Evolutionary conservation across 1,139 yeast species (phyloP).

Genomic region (Suhomyces kunorum): DNA sequence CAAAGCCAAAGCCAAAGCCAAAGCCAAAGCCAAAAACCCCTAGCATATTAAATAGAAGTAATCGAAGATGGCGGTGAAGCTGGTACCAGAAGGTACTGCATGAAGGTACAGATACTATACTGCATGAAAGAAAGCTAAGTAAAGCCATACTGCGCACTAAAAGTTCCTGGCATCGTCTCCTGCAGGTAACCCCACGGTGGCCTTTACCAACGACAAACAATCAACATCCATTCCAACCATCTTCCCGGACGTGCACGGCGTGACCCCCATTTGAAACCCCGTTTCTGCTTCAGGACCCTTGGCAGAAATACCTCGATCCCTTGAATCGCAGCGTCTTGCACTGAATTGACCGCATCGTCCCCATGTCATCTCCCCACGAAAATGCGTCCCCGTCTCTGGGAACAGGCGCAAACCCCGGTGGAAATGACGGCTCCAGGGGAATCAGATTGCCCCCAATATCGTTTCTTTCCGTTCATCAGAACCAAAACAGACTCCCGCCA

Average conservation of each 20-base stretch:
- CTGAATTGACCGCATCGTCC: not conserved
- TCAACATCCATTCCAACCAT: not conserved
- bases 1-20: not conserved
- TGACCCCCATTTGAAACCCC: not conserved
- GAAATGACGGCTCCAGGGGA: conserved; percentile 14
- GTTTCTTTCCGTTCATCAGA: conserved; percentile 24
- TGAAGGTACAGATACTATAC: too few relatives aligned
- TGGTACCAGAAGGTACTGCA: too few relatives aligned
- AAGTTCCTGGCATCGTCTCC: not conserved
- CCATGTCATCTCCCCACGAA: conserved; percentile 13
- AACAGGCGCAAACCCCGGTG: not conserved
- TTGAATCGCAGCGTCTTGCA: not conserved
- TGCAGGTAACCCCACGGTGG: conserved; percentile 1
- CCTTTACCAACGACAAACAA: conserved; percentile 4
- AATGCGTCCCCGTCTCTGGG: conserved; percentile 6
- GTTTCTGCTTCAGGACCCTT: not conserved
- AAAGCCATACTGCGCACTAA: too few relatives aligned
- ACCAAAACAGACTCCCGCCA: conserved; percentile 19
- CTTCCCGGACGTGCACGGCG: too few relatives aligned
- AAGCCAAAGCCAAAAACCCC: not conserved
- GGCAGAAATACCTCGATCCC: not conserved
- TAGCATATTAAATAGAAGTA: too few relatives aligned
- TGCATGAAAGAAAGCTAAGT: too few relatives aligned
- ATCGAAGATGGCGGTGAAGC: too few relatives aligned
- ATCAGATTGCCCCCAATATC: conserved; percentile 34